Base-by-base conservation (phyloP, 345 rosid species). In the Sapria himalayana region DNA sequence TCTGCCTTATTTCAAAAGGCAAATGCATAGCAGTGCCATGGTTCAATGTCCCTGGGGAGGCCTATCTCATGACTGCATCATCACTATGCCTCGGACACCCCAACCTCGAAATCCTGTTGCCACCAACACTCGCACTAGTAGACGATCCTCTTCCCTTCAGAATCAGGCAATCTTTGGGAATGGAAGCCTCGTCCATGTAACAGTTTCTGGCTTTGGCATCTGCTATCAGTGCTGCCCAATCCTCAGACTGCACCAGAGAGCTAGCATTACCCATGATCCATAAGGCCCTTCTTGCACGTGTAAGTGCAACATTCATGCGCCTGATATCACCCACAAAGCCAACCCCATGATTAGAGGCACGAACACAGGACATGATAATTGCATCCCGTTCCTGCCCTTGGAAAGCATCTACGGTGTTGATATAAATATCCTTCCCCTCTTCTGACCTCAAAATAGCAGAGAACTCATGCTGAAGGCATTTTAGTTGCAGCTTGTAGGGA, bases 371-470 rank as follows among this genome's bases (percentile, higher is more conserved):
- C 98, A 89, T 89, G 50, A 89, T 89, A 51, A 89, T 82, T 33
- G 82, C 92, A 64, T 89, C 98, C 41, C 98, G 98, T 43, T 89
- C 98, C 63, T 89, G 98, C 15, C 98, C 98, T 60, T 89, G 98
- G 71, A 89, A 89, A 43, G 98, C 98, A 56, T 89, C 98, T 13
- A 89, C 95, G 11, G 98, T 89, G 55, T 89, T 89, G 33, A 89
- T 89, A 54, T 89, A 89, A 9, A 89, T 50, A 62, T 89, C 98
- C 54, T 79, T 82, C 67, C 93, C 72, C 47, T 82, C 98, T 50
- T 82, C 98, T 32, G 82, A 73, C 46, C 64, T 69, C 59, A 89
- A 55, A 54, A 77, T 69, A 48, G 69, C 66, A 21, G 77, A 76
- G 48, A 89, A 89, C 60, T 89, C 98, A 2, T 56, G 78, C 43